phyloP scores from a whole-genome alignment of 768 basidiomycete species.

The Russula ochroleuca region DNA sequence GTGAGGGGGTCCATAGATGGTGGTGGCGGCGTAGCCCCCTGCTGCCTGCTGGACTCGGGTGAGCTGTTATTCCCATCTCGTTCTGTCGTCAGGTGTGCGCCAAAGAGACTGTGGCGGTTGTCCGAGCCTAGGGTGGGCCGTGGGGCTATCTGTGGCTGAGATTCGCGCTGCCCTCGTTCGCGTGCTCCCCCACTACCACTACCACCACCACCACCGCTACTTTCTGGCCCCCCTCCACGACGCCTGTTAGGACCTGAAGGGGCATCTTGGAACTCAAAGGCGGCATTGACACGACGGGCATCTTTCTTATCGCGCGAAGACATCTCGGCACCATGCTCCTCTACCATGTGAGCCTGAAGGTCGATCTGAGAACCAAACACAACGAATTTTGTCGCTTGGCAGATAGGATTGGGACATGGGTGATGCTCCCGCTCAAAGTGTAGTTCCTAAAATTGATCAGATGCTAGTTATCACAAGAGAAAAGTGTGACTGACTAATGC shows the following conservation, averaged over 20 bases:
- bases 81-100: constrained; percentile 51
- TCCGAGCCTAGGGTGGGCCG: constrained; percentile 33
- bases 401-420: constrained; percentile 68
- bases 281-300: constrained; percentile 59
- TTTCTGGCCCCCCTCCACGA: constrained; percentile 38
- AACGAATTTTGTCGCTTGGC: constrained; percentile 87
- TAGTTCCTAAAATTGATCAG: constrained; percentile 46
- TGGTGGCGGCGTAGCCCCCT: constrained; percentile 35
- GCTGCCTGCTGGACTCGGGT: constrained; percentile 30
- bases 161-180: constrained; percentile 47
- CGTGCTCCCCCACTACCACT: constrained; percentile 47
- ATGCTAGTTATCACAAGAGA: neutral
- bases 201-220: constrained; percentile 39
- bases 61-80: constrained; percentile 19
- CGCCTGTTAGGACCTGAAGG: constrained; percentile 37
- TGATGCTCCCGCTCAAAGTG: constrained; percentile 76
- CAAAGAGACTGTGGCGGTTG: constrained; percentile 60
- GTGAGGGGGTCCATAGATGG: constrained; percentile 51
- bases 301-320: constrained; percentile 64
- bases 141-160: constrained; percentile 27
- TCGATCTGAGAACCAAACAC: constrained; percentile 88
- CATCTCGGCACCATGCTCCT: constrained; percentile 75
- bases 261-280: constrained; percentile 64
- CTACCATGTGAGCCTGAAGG: constrained; percentile 86
- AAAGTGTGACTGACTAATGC: constrained; percentile 47